Conservation (phyloP, 2,329 filamentous ascomycete species). For the Didymella sp. region DNA sequence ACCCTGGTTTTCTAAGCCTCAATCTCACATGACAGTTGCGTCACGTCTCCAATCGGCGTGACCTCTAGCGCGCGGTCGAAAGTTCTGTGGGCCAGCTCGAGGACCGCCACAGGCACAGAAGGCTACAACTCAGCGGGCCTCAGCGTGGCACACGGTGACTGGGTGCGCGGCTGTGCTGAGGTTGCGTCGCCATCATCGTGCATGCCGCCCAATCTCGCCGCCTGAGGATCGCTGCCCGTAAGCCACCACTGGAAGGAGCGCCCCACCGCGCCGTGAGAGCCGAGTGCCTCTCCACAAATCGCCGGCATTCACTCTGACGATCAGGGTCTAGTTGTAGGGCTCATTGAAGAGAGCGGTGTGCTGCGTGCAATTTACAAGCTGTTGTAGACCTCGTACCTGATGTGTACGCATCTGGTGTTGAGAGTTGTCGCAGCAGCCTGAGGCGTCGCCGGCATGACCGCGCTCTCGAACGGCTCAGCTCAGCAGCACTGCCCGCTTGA, state of each 20-base stretch:
- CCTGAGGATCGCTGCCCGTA: constrained; percentile 7
- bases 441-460: constrained; percentile 6
- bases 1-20: constrained; percentile 16
- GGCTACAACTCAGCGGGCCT: constrained; percentile 7
- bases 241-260: constrained; percentile 4
- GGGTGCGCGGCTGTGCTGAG: constrained; percentile 10
- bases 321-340: not conserved
- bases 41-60: constrained; percentile 23
- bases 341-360: not conserved
- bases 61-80: constrained; percentile 14
- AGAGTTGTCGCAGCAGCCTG: not conserved
- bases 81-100: constrained; percentile 18
- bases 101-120: constrained; percentile 7
- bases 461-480: constrained; percentile 6
- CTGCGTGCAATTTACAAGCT: not conserved
- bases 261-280: constrained; percentile 2
- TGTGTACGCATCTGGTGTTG: not conserved
- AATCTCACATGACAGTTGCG: constrained; percentile 21
- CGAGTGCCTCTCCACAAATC: constrained; percentile 5
- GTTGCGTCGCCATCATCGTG: constrained; percentile 14
- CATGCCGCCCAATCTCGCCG: constrained; percentile 15
- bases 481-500: constrained; percentile 3
- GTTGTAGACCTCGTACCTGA: not conserved
- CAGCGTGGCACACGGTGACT: constrained; percentile 19
- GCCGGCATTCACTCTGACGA: constrained; percentile 1